Base-by-base conservation (phyloP, 352 stramenopile species). In the Aphanomyces euteiches region DNA sequence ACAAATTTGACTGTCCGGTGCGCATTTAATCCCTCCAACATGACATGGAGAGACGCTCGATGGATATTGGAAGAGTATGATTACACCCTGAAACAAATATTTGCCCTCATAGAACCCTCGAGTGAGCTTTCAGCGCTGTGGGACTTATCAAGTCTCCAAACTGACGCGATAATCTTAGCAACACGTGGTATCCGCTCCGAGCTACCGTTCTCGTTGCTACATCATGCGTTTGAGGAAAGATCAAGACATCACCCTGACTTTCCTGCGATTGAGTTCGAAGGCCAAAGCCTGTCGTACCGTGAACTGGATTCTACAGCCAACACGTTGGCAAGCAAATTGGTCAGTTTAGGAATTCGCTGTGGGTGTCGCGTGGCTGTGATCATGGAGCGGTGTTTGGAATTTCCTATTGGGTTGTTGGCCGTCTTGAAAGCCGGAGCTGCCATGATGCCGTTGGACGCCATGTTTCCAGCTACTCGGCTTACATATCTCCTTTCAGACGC, bases 271-370 rank as follows among this genome's bases (percentile, higher is more conserved):
- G 58, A 63, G 45, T 61, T 66, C 1, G 76, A 63, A 48, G 54
- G 53, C 7, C 71, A 74, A 17, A 56, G 66, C 28, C 53, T 80
- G 37, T 77, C 74, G 4, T 79, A 80, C 65, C 66, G 72, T 28
- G 67, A 77, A 17, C 71, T 82, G 3, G 66, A 82, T 34, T 65
- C 57, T 7, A 19, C 7, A 3, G 43, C 43, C 43, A 50, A n/a
- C 17, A n/a, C 43, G 10, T 50, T 50, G 43, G 43, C 43, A n/a
- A n/a, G 43, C 2, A n/a, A 50, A n/a, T 50, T 50, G 43, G 43
- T 50, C 10, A 2, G 17, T 50, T n/a, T 50, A n/a, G 43, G 43
- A n/a, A n/a, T 50, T 50, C 43, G 17, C 43, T 12, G 10, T 12
- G 43, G 43, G 10, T 50, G 10, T 12, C 43, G 43, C 17, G 43